Percentiles rank a stretch among this genome's conserved stretches.
Evolutionary conservation across 345 rosid genomes (phyloP).

Genomic region (Acer negundo): DNA sequence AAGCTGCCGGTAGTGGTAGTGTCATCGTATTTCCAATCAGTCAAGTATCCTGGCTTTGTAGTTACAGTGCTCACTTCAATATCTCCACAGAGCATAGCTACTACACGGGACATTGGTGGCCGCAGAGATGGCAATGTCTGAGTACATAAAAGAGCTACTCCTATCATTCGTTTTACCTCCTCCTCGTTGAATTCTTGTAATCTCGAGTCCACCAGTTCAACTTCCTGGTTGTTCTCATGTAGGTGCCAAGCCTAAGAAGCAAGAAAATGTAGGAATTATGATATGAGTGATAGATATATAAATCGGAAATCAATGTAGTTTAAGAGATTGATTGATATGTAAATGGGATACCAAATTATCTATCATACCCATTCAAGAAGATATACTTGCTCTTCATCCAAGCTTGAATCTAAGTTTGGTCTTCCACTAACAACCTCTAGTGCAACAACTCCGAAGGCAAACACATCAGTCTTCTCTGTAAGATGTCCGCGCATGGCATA

Average conservation of each 20-base stretch:
- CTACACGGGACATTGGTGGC: conserved; percentile 67
- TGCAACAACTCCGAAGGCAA: conserved; percentile 12
- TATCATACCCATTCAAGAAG: conserved; percentile 52
- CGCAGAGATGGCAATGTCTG: conserved; percentile 55
- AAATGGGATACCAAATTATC: neutral
- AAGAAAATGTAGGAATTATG: neutral
- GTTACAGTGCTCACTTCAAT: conserved; percentile 48
- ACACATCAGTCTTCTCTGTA: conserved; percentile 47
- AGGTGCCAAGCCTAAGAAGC: conserved; percentile 29
- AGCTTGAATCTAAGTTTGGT: conserved; percentile 40
- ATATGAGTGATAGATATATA: neutral
- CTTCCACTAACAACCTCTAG: conserved; percentile 24
- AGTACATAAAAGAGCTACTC: conserved; percentile 65
- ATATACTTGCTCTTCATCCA: conserved; percentile 31
- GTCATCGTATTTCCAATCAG: conserved; percentile 57
- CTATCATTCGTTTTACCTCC: conserved; percentile 49
- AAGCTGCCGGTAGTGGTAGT: conserved; percentile 29
- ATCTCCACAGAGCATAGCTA: conserved; percentile 72
- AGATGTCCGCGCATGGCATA: conserved; percentile 49
- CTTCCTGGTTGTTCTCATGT: conserved; percentile 32
- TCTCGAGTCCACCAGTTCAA: conserved; percentile 44
- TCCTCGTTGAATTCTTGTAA: conserved; percentile 40
- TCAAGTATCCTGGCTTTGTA: conserved; percentile 34
- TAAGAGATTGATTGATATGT: neutral
- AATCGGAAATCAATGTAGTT: neutral